Base-by-base conservation (phyloP, 1,284 basidiomycete species). In the Puccinia polysora region DNA sequence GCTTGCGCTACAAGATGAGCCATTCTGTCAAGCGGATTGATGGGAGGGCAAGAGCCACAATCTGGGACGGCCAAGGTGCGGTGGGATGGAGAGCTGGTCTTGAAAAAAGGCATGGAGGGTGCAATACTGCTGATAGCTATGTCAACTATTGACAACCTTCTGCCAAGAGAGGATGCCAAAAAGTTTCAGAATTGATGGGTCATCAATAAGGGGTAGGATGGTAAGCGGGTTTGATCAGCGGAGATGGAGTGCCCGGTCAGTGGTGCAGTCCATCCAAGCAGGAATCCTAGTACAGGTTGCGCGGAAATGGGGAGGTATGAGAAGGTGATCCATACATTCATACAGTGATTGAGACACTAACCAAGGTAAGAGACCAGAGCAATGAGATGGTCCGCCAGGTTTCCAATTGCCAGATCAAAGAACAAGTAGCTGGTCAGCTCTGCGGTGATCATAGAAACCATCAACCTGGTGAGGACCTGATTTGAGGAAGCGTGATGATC, bases 111-210 rank as follows among this genome's bases (percentile, higher is more conserved):
- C 49, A 77, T 74, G 7, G 75, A 75, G 12, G 74, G 62, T 12
- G 76, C 50, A 53, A 78, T 75, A 34, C 76, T 74, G 7, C 74
- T 60, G 58, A 77, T 75, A 53, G 71, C 76, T 77, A 56, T 10
- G 14, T 12, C 28, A 63, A 45, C 43, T 10, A 52, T n/a, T 25
- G 69, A 28, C 5, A 0, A 20, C n/a, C 23, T 28, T 30, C 8
- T 36, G 18, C 38, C 20, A 30, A 10, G 20, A 30, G 20, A 36
- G 43, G 40, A 1, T 14, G 10, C 15, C 40, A 36, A n/a, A 12
- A 10, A 4, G 53, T 56, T 23, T 8, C 6, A 56, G 15, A 36
- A 36, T 59, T 2, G 23, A 36, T 59, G 23, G 14, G 8, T 4
- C 34, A 55, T n/a, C 25, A 15, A 32, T 30, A 32, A 32, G 2